Evolutionary conservation across 352 stramenopile species (phyloP).

Genomic region (Stramenopiles sp.): DNA sequence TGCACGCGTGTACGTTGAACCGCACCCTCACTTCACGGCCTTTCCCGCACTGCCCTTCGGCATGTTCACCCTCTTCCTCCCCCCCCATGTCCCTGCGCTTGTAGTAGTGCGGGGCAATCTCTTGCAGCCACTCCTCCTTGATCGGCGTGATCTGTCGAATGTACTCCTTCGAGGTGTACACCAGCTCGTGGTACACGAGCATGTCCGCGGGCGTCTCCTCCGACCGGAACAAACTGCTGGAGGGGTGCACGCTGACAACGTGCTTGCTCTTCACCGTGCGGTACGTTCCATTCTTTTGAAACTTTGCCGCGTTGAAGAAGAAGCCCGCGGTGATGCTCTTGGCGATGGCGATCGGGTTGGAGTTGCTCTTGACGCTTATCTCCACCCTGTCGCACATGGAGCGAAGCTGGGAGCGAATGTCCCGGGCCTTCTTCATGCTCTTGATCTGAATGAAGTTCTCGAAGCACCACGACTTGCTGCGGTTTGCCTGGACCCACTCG

Average conservation of each 20-base stretch:
- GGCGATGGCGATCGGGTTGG: conserved; percentile 59
- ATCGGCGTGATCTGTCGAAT: conserved; percentile 92
- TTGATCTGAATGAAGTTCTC: conserved; percentile 89
- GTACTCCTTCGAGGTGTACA: conserved; percentile 97
- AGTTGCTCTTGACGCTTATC: conserved; percentile 62
- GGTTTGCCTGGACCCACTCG: conserved; percentile 92
- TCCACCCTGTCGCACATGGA: conserved; percentile 95
- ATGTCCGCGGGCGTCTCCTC: conserved; percentile 55
- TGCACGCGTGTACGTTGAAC: too few relatives aligned
- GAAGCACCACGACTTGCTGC: conserved; percentile 84
- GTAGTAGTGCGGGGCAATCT: conserved; percentile 99
- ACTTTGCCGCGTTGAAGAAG: conserved; percentile 97
- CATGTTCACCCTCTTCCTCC: conserved; percentile 83
- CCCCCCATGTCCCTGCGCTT: conserved; percentile 89
- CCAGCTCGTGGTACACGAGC: conserved; percentile 96
- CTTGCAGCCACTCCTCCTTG: conserved; percentile 87
- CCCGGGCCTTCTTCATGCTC: conserved; percentile 86
- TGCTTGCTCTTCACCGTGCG: conserved; percentile 95
- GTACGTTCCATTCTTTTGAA: conserved; percentile 85
- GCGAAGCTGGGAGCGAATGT: conserved; percentile 96
- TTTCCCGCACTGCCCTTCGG: too few relatives aligned
- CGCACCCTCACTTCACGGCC: too few relatives aligned
- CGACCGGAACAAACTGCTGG: conserved; percentile 74
- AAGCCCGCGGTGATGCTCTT: conserved; percentile 95
- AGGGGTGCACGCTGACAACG: conserved; percentile 94